These are phyloP conservation scores for Pascua guehoae DNA, from an alignment of 1,284 basidiomycete species.

Conservation along the genomic window DNA sequence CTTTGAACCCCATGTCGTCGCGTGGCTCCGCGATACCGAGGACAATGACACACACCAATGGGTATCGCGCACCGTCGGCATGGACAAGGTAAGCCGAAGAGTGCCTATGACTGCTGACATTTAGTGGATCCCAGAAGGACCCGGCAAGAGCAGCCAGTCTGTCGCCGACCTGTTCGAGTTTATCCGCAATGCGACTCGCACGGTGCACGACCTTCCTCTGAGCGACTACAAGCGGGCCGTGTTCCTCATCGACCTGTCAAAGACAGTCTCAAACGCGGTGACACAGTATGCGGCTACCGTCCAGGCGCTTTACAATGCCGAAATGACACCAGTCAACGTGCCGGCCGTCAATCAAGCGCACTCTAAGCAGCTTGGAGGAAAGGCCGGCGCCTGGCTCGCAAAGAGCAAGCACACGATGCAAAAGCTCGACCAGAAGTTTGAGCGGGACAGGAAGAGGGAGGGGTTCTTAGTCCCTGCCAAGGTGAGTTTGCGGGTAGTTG, in stretches of 20 bases:
- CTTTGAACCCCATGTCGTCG: conserved; percentile 48
- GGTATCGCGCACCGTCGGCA: conserved; percentile 45
- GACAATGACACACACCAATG: conserved; percentile 43
- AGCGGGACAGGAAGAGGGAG: conserved; percentile 2
- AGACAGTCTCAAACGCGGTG: conserved; percentile 40
- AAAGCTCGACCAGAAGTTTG: conserved; percentile 38
- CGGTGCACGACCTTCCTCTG: conserved; percentile 43
- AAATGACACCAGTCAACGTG: conserved; percentile 21
- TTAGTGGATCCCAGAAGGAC: conserved; percentile 46
- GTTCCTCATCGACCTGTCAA: conserved; percentile 48
- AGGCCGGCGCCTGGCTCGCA: conserved; percentile 46
- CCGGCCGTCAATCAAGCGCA: background rate
- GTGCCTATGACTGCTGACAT: background rate
- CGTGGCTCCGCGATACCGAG: conserved; percentile 47
- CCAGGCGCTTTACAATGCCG: conserved; percentile 37
- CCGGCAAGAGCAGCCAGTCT: conserved; percentile 42
- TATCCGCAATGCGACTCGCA: conserved; percentile 36
- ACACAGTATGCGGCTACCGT: conserved; percentile 45
- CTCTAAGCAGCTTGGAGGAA: conserved; percentile 26
- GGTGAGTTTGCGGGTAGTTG: conserved; percentile 16
- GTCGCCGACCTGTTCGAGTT: conserved; percentile 49
- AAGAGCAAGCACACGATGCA: conserved; percentile 47
- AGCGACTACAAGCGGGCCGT: conserved; percentile 46
- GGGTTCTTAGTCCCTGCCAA: conserved; percentile 8
- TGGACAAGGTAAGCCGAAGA: conserved; percentile 29